Evolutionary conservation across 1,284 basidiomycete genomes (phyloP), one percentile per base, ranked within the genome.

Genomic region (Leccinum insigne): DNA sequence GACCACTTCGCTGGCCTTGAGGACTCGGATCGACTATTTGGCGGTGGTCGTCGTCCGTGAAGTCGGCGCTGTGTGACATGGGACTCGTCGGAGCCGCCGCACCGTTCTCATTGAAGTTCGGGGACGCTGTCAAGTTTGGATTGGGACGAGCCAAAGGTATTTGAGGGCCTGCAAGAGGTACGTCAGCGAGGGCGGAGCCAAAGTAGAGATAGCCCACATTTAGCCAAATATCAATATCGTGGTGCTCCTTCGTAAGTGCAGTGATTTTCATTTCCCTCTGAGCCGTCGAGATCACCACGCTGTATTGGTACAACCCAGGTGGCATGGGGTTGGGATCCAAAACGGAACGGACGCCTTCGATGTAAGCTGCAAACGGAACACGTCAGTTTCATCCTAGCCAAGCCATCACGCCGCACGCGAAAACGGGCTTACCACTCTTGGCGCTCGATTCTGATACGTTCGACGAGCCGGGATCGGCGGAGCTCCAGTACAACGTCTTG

Each of bases 261-360:
- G 96, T 99, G 75, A 99, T 90, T 82, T 98, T 98, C 87, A 99
- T 96, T 79, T 99, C 98, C 66, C 97, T 86, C 68, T 95, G 91
- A 5, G 94, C 92, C 0, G 96, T 99, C 26, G 93, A 90, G 66
- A 99, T 90, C 42, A 99, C 84, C 58, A 99, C 92, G 70, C 94
- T 97, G 78, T 98, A 94, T 74, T 93, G 91, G 79, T 94, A 90
- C 70, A 99, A 80, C 54, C 96, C 97, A 58, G 96, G 93, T 7
- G 97, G 96, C 83, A 93, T 90, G 5, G 94, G 91, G 77, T 98
- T 98, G 60, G 90, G 88, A 78, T 99, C 97, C 68, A 98, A 85
- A 18, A 98, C 92, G 5, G 92, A 89, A 62, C 93, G 86, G 21
- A 99, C 94, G 38, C 90, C 89, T 72, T 98, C 95, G 73, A 99